Evolutionary conservation across 371 early-diverging fungal species (phyloP).

Genomic region (Dentiscutata heterogama): DNA sequence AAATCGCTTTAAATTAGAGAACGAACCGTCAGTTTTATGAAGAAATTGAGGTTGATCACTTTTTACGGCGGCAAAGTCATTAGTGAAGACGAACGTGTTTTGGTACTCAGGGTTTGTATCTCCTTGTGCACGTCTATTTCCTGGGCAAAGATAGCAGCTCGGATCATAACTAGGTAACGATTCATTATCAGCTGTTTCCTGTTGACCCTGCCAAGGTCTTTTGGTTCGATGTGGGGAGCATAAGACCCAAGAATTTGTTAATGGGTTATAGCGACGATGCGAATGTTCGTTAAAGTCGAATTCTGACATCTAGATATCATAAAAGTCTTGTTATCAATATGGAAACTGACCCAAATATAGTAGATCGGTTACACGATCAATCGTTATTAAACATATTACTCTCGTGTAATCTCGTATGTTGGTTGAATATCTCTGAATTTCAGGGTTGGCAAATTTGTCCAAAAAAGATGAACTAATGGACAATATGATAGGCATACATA

Average conservation of each 20-base stretch:
- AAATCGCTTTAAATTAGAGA: no score
- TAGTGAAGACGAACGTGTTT: conserved; percentile 82
- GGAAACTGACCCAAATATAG: no score
- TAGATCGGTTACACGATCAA: no score
- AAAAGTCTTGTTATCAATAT: no score
- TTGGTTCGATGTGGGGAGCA: conserved; percentile 96
- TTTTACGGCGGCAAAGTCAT: conserved; percentile 93
- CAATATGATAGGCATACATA: no score
- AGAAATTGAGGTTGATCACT: conserved; percentile 57
- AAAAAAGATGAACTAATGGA: no score
- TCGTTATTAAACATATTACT: no score
- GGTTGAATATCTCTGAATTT: no score
- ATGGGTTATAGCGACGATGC: conserved; percentile 91
- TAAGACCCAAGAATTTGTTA: conserved; percentile 89
- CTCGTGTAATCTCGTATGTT: no score
- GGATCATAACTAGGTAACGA: conserved; percentile 77
- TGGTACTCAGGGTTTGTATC: conserved; percentile 81
- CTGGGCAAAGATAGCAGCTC: conserved; percentile 88
- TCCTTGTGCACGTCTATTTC: conserved; percentile 83
- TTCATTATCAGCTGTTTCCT: conserved; percentile 60
- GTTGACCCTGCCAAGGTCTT: conserved; percentile 93
- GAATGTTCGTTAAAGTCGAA: conserved; percentile 79
- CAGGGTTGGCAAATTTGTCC: no score
- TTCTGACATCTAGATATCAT: conserved; percentile 16
- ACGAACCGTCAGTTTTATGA: not conserved